Evolutionary conservation across 163 green algal genomes (phyloP).

Genomic region (Chlorella variabilis): DNA sequence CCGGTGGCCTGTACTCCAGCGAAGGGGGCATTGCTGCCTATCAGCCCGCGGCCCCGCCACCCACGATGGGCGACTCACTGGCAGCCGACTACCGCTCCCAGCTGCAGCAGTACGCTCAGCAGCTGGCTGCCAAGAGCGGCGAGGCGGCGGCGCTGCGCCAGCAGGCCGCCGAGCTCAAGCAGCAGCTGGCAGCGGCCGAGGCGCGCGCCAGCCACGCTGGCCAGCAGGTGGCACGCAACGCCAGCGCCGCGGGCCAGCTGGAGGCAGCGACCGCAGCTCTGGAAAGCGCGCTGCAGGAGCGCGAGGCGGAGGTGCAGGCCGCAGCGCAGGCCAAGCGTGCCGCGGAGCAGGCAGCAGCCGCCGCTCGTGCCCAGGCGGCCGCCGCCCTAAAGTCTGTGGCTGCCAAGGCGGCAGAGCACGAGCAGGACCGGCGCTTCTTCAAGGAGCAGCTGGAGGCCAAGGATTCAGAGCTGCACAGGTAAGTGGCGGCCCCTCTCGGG

Average conservation of each 20-base stretch:
- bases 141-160: constrained; percentile 2
- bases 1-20: too few relatives aligned
- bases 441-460: constrained; percentile 32
- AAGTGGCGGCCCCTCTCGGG: too few relatives aligned
- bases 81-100: constrained; percentile 13
- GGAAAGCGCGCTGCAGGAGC: constrained; percentile 17
- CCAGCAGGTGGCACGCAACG: neutral
- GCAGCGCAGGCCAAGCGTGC: neutral
- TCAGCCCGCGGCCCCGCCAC: too few relatives aligned
- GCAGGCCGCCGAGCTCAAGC: neutral
- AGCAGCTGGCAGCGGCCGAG: neutral
- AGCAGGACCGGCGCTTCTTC: constrained; percentile 17
- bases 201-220: neutral
- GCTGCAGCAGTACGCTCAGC: constrained; percentile 18
- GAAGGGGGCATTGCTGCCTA: too few relatives aligned
- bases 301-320: constrained; percentile 4
- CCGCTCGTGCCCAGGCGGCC: constrained; percentile 13
- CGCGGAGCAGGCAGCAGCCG: constrained; percentile 17
- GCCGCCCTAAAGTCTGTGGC: constrained; percentile 17
- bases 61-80: neutral
- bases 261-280: neutral
- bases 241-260: neutral
- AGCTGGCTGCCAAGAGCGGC: constrained; percentile 5
- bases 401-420: constrained; percentile 6
- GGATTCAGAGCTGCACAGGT: constrained; percentile 27